These are phyloP conservation scores for Trichoderma simmonsii DNA, from an alignment of 2,329 filamentous ascomycete genomes.

Conservation along the genomic window DNA sequence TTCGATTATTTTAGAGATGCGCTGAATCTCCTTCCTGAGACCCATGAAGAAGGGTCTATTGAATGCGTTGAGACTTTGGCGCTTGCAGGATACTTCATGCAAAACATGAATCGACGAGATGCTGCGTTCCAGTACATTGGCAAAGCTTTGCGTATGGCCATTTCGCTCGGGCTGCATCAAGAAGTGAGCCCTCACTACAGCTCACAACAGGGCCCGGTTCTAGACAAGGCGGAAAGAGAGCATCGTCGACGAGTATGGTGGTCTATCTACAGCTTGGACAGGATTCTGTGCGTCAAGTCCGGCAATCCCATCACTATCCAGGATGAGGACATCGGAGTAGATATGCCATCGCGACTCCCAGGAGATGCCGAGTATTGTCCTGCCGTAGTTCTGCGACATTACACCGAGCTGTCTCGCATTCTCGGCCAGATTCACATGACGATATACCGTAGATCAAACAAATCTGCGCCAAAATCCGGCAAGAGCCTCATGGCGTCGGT, in stretches of 20 bases:
- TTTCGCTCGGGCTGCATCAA: slow-evolving; percentile 54
- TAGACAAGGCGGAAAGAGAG: slow-evolving; percentile 43
- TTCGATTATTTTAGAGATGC: slow-evolving; percentile 54
- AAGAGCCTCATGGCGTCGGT: slow-evolving; percentile 48
- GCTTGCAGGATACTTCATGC: slow-evolving; percentile 55
- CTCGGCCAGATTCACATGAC: slow-evolving; percentile 45
- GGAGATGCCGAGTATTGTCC: slow-evolving; percentile 42
- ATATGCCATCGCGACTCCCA: slow-evolving; percentile 34
- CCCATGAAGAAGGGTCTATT: slow-evolving; percentile 53
- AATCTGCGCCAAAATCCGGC: slow-evolving; percentile 39
- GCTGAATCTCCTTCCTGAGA: slow-evolving; percentile 50
- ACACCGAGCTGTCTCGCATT: slow-evolving; percentile 52
- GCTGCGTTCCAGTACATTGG: slow-evolving; percentile 55
- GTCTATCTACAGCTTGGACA: slow-evolving; percentile 55
- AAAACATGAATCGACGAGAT: slow-evolving; percentile 54
- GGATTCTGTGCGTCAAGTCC: slow-evolving; percentile 51
- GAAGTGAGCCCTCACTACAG: slow-evolving; percentile 46
- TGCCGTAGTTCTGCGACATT: slow-evolving; percentile 48
- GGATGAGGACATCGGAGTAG: slow-evolving; percentile 48
- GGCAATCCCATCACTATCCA: slow-evolving; percentile 54
- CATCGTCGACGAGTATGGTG: slow-evolving; percentile 53
- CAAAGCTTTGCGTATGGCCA: slow-evolving; percentile 54
- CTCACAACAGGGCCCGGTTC: slow-evolving; percentile 24
- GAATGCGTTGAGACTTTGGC: slow-evolving; percentile 54
- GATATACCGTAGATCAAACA: slow-evolving; percentile 46